Conservation (phyloP, 2,329 filamentous ascomycete species). For the Trichoderma harzianum region DNA sequence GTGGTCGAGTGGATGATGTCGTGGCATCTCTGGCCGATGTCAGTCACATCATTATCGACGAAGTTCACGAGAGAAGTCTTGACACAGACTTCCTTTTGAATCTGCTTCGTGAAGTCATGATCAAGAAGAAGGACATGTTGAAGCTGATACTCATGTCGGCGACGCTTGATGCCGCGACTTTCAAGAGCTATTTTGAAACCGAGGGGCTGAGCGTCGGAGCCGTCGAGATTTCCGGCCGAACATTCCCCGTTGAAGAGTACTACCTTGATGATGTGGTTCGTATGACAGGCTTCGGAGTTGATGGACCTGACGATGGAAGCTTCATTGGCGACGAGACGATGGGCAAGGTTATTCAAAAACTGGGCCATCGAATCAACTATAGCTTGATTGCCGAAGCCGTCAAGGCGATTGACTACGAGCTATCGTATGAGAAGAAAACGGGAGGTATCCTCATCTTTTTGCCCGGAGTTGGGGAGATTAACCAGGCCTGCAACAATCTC, state of each 20-base stretch:
- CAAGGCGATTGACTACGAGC: slow-evolving; percentile 72
- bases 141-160: slow-evolving; percentile 96
- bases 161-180: slow-evolving; percentile 83
- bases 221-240: slow-evolving; percentile 84
- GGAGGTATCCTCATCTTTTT: slow-evolving; percentile 96
- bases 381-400: slow-evolving; percentile 78
- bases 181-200: slow-evolving; percentile 76
- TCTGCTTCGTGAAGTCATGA: slow-evolving; percentile 77
- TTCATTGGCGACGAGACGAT: slow-evolving; percentile 53
- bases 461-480: slow-evolving; percentile 89
- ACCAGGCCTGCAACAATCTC: slow-evolving; percentile 69
- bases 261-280: slow-evolving; percentile 86
- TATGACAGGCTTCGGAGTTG: slow-evolving; percentile 67
- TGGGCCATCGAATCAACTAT: slow-evolving; percentile 88
- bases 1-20: slow-evolving; percentile 75
- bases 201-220: slow-evolving; percentile 67
- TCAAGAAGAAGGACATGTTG: slow-evolving; percentile 69
- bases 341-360: slow-evolving; percentile 66
- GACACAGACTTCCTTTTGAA: slow-evolving; percentile 94
- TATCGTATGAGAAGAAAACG: slow-evolving; percentile 58
- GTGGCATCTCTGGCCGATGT: slow-evolving; percentile 80
- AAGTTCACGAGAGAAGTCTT: slow-evolving; percentile 91
- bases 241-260: slow-evolving; percentile 83
- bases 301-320: slow-evolving; percentile 43
- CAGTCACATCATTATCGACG: slow-evolving; percentile 92